Evolutionary conservation across 2,329 filamentous ascomycete genomes (phyloP).

Genomic region (Colletotrichum eremochloae): DNA sequence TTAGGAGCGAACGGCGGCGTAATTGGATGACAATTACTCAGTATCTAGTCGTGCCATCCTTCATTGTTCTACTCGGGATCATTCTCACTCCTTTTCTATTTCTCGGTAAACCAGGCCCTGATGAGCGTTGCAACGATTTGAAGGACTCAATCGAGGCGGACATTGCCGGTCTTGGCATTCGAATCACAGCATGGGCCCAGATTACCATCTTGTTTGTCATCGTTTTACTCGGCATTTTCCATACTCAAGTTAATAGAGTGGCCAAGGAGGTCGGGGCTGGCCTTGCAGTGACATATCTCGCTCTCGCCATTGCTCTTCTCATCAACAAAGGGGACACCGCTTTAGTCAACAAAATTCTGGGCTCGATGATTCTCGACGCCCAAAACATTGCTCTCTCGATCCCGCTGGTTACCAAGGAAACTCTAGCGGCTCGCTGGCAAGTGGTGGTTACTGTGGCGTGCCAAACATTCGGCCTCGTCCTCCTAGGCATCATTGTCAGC

Average conservation of each 20-base stretch:
- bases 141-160: neutral
- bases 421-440: constrained; percentile 7
- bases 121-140: neutral
- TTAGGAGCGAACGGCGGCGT: rapidly evolving
- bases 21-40: neutral
- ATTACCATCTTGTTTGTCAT: constrained; percentile 6
- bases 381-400: constrained; percentile 11
- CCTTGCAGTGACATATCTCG: constrained; percentile 2
- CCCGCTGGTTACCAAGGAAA: constrained; percentile 12
- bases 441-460: neutral
- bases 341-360: neutral
- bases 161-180: neutral
- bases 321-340: neutral
- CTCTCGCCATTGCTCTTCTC: constrained; percentile 13
- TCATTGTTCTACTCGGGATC: neutral
- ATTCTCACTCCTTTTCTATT: neutral
- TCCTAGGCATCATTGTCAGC: neutral
- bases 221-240: constrained; percentile 14
- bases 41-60: neutral
- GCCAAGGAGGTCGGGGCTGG: constrained; percentile 20
- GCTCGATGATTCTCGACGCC: constrained; percentile 26
- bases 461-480: constrained; percentile 4
- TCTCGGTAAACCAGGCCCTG: neutral
- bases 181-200: constrained; percentile 14
- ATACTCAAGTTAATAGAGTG: neutral